A percentile compares a stretch with the other conserved stretches of the same genome.
Conservation (phyloP, 441 rosid species). For the Lagerstroemia fauriei region DNA sequence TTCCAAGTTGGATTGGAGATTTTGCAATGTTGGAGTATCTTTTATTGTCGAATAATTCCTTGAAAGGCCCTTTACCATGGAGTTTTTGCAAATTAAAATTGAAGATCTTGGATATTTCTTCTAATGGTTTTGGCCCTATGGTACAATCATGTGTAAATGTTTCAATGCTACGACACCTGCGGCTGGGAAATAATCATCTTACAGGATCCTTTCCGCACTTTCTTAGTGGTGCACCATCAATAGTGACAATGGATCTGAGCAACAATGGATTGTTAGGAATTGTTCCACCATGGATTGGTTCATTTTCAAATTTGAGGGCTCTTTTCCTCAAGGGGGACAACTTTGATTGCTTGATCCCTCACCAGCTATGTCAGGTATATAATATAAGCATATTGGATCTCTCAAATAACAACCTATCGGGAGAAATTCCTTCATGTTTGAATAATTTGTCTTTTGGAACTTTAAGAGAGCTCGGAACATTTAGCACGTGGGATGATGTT, state of each 20-base stretch:
- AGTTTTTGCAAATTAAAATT: conserved; percentile 24
- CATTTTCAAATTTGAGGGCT: background rate
- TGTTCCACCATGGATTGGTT: background rate
- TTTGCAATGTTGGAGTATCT: background rate
- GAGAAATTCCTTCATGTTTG: conserved; percentile 15
- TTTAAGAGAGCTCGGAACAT: background rate
- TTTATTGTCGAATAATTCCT: conserved; percentile 7
- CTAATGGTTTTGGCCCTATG: background rate
- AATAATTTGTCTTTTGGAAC: background rate
- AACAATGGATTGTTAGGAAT: background rate
- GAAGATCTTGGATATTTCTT: background rate
- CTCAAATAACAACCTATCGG: background rate
- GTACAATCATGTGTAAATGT: background rate
- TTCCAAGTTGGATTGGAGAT: conserved; percentile 21
- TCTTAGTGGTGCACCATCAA: background rate
- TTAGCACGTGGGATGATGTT: background rate
- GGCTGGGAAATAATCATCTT: background rate
- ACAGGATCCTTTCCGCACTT: background rate
- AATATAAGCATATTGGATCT: conserved; percentile 20
- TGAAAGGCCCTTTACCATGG: conserved; percentile 20
- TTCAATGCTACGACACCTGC: background rate
- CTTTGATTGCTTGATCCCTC: conserved; percentile 1
- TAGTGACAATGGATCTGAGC: conserved; percentile 9
- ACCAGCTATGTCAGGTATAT: background rate
- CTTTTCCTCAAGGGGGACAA: background rate